Evolutionary conservation across 2,329 filamentous ascomycete species (phyloP), one percentile per base, ranked within the genome.

Genomic region (Colletotrichum ledebouriae): DNA sequence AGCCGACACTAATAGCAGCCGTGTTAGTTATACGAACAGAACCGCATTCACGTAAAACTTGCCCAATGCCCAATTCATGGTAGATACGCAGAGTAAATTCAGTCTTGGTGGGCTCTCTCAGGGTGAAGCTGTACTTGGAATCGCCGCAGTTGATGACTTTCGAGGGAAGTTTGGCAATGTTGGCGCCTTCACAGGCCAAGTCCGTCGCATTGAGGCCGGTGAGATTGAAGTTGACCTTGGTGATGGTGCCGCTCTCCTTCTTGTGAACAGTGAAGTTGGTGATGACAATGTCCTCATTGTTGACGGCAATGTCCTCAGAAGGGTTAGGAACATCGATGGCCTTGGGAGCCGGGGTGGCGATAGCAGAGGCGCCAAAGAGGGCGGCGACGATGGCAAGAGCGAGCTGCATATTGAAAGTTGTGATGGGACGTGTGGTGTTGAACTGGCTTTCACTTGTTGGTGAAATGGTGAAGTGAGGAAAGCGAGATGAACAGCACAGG

Each of bases 111-210:
- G 73, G 73, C 3, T 59, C 37, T 25, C 64, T 46, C 33, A 78
- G 58, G 17, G 55, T 56, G 74, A 78, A 78, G 50, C 74, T 63
- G 73, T 78, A 78, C 67, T 72, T 72, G 70, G 70, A 70, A 10
- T 72, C 72, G 59, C 72, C 73, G 72, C 76, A 77, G 56, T 70
- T 70, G 52, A 73, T 58, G 49, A 73, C 66, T 25, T 70, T 57
- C 59, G 70, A 72, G 33, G 74, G 75, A 37, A 75, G 63, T 12
- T n/a, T n/a, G n/a, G 1, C 66, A 3, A 70, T 72, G 56, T 70
- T 59, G 41, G 22, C 25, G 20, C 25, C 67, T 3, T 25, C 2
- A 70, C 74, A 75, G 33, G 4, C 13, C 1, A 75, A 65, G 34
- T 59, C 59, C 7, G 57, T 53, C 41, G 69, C 71, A 44, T 75